phyloP scores from a whole-genome alignment of 495 filamentous ascomycete genomes.

The Cryomyces minteri region DNA sequence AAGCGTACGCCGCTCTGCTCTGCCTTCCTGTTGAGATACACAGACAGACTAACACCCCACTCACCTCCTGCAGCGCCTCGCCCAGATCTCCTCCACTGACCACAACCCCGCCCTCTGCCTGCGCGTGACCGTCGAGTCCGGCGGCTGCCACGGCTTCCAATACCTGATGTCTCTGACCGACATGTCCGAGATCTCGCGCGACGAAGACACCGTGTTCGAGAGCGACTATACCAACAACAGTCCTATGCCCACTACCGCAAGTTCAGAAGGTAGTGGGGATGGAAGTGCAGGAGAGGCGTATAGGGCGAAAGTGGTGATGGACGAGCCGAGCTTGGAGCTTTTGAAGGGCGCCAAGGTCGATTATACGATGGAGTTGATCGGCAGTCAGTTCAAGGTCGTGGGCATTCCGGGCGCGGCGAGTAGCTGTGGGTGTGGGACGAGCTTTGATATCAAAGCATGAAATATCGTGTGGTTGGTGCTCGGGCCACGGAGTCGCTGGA shows the following conservation, averaged over 20 bases:
- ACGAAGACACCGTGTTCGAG: constrained; percentile 61
- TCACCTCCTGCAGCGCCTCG: constrained; percentile 36
- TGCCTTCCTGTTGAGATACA: not conserved
- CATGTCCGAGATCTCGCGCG: constrained; percentile 32
- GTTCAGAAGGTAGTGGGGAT: constrained; percentile 5
- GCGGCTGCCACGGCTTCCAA: constrained; percentile 96
- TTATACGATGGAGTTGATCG: constrained; percentile 92
- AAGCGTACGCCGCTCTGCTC: constrained; percentile 34
- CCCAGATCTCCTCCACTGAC: constrained; percentile 50
- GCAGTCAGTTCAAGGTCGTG: constrained; percentile 92
- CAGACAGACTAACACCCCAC: not conserved
- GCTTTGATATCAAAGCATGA: constrained; percentile 73
- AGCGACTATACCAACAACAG: constrained; percentile 1
- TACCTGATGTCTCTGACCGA: constrained; percentile 79
- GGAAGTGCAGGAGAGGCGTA: constrained; percentile 12
- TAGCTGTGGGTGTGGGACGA: constrained; percentile 94
- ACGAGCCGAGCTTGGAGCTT: constrained; percentile 71
- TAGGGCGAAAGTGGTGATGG: constrained; percentile 73
- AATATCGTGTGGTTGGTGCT: not conserved
- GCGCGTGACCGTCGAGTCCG: constrained; percentile 75
- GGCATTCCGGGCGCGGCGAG: constrained; percentile 81
- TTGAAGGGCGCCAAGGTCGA: constrained; percentile 87
- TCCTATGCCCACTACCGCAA: not conserved
- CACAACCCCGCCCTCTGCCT: constrained; percentile 67
- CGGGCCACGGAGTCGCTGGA: no score